Conservation (phyloP, 202 grass and related monocot species). For the Thinopyrum obtusiflorum region DNA sequence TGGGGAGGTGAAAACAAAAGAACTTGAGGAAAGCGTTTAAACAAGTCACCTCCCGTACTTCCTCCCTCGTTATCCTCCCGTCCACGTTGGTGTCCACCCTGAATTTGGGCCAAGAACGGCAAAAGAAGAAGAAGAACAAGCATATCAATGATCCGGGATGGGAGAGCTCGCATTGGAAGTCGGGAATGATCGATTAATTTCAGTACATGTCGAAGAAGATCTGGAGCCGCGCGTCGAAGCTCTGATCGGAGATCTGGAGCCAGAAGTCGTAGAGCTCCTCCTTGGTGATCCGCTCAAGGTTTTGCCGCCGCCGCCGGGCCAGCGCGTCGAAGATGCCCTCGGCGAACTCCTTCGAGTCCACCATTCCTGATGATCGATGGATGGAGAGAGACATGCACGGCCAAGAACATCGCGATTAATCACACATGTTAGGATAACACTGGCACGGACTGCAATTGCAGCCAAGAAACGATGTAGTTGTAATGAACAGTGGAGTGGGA, state of each 20-base stretch:
- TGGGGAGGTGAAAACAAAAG: neutral
- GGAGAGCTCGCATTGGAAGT: neutral
- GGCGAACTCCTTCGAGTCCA: constrained; percentile 92
- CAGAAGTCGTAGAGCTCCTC: constrained; percentile 99
- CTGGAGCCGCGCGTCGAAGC: constrained; percentile 98
- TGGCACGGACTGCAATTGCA: too few species aligned
- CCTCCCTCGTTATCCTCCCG: constrained; percentile 94
- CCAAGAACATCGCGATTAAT: constrained; percentile 8
- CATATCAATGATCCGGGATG: constrained; percentile 21
- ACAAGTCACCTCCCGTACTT: constrained; percentile 95
- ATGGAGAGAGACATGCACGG: neutral
- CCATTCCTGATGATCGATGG: constrained; percentile 57
- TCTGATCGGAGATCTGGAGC: constrained; percentile 98
- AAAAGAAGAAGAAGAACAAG: constrained; percentile 18
- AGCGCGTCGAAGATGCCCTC: constrained; percentile 92
- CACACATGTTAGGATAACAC: too few species aligned
- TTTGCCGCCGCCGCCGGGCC: constrained; percentile 65
- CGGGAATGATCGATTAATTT: neutral
- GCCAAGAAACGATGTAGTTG: too few species aligned
- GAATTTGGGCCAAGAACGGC: constrained; percentile 48
- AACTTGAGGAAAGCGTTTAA: neutral
- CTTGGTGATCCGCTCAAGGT: constrained; percentile 79
- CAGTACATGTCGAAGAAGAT: constrained; percentile 99
- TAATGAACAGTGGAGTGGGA: neutral
- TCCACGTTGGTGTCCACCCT: constrained; percentile 99